Base-by-base conservation (phyloP, 257 asterid species). In the Ilex asprella region DNA sequence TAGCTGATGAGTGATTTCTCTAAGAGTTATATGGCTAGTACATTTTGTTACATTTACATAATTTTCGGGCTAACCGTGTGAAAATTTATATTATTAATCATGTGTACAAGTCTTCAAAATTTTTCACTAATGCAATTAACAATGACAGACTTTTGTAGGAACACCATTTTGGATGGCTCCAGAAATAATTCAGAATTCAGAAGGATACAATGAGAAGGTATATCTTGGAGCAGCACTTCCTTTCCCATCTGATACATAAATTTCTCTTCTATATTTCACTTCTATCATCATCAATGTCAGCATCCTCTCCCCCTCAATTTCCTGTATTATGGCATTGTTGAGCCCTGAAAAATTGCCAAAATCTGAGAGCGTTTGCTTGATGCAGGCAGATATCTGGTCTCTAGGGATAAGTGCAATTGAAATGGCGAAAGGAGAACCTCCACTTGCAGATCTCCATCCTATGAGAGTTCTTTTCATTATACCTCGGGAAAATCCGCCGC, bases 81-180 rank as follows among this genome's bases (percentile, higher is more conserved):
- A 35, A 35, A 27, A 53, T 53, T 53, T 21, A 10, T 7, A 53
- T 8, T 53, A 53, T 35, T 35, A 3, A 3, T 35, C 8, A 8
- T 30, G 15, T 12, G 6, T 11, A 14, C 52, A 46, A 14, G 52
- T 46, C 11, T 11, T 46, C 15, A 46, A 11, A 46, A 46, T 14
- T 46, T 46, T 46, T 52, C 43, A 64, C 93, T 83, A 72, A 92
- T 84, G 75, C 82, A 69, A 67, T 75, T 76, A 66, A 83, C 55
- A 64, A 75, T 84, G 71, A 60, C 87, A 93, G 99, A 93, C 99
- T 63, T 93, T 93, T 82, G 99, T 93, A 76, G 99, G 99, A 73
- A 93, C 97, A 63, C 99, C 99, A 60, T 93, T 93, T 71, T 93
- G 99, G 99, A 93, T 93, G 99, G 99, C 99, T 64, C 99, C 99